Base-by-base conservation (phyloP, 345 rosid genomes). In the Balakata baccata region DNA sequence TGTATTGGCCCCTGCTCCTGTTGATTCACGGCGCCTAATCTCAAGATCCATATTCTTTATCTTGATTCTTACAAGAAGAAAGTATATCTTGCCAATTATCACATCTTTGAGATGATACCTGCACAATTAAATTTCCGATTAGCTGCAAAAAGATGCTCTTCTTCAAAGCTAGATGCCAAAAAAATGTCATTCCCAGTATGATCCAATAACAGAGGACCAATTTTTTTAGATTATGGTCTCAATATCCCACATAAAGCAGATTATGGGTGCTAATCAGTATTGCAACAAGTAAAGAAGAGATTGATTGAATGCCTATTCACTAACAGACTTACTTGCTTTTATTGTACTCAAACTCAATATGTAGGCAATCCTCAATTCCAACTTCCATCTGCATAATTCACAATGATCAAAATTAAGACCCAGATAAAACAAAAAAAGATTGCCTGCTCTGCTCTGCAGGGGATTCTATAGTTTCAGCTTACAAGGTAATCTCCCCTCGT, bases 11-110 rank as follows among this genome's bases (percentile, higher is more conserved):
- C 99, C 99, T 60, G 97, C 86, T 64, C 99, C 99, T 2, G 99
- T 96, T 63, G 98, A 93, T 78, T 96, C 98, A 58, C 97, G 86
- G 64, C 97, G 90, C 69, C 99, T 84, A 75, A 96, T 96, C 90
- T 96, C 99, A 69, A 96, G 97, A 77, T 96, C 99, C 98, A 96
- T 96, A 76, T 91, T 93, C 84, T 96, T 96, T 82, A 96, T 91
- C 89, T 91, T 96, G 88, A 96, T 96, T 86, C 97, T 90, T 68
- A 96, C 99, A 22, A 96, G 98, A 37, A 96, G 97, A 86, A 96
- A 96, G 72, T 93, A 96, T 80, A 96, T 93, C 83, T 96, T 93
- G 76, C 99, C 99, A 60, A 96, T 90, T 68, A 96, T 96, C 71
- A 96, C 93, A 68, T 96, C 99, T 83, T 96, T 96, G 75, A 91